These are phyloP conservation scores for Firmiana major DNA, from an alignment of 345 rosid species.

Conservation along the genomic window DNA sequence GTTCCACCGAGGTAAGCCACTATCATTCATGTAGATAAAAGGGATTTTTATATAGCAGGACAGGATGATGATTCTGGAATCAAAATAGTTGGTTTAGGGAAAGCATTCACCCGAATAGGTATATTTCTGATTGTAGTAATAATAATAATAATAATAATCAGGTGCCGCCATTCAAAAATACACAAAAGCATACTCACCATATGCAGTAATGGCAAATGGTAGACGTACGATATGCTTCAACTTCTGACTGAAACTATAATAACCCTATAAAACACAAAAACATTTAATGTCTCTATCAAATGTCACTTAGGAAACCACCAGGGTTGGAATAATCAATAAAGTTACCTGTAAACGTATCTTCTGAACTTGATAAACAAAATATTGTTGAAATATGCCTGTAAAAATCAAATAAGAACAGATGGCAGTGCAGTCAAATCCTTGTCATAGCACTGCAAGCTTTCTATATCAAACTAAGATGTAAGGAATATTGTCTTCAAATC, in stretches of 20 bases:
- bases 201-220: slow-evolving; percentile 82
- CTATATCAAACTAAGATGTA: background rate
- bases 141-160: background rate
- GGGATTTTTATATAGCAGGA: background rate
- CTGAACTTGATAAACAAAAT: slow-evolving; percentile 86
- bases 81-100: background rate
- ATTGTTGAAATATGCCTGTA: slow-evolving; percentile 83
- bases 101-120: background rate
- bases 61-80: background rate
- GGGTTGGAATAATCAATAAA: background rate
- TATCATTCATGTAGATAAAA: background rate
- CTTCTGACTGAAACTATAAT: slow-evolving; percentile 96
- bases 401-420: slow-evolving; percentile 16
- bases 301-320: background rate
- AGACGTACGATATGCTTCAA: slow-evolving; percentile 90
- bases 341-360: slow-evolving; percentile 86
- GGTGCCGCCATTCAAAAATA: background rate
- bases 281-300: slow-evolving; percentile 9
- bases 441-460: background rate
- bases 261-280: slow-evolving; percentile 54
- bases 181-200: slow-evolving; percentile 44
- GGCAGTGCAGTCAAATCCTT: background rate
- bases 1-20: background rate
- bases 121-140: background rate
- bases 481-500: background rate